A percentile compares a stretch with the other conserved stretches of the same genome.
These are phyloP conservation scores for Heracleum sosnowskyi DNA, from an alignment of 129 eudicot genomes.

Conservation along the genomic window DNA sequence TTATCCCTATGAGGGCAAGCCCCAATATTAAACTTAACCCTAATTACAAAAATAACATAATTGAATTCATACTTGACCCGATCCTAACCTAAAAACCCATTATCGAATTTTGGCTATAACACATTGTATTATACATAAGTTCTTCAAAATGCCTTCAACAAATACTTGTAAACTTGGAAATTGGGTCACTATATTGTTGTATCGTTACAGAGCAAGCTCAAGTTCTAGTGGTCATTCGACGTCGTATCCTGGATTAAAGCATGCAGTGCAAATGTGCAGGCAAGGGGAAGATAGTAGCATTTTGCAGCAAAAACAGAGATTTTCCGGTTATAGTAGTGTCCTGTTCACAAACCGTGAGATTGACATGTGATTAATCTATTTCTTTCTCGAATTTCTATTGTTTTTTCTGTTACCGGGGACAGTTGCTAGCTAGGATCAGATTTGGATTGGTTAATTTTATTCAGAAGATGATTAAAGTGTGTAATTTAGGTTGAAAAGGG, in stretches of 20 bases:
- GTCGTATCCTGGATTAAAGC: background rate
- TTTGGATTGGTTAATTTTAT: background rate
- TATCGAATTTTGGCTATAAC: no score
- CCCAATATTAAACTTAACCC: no score
- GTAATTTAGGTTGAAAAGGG: background rate
- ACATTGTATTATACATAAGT: no score
- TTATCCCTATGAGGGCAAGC: no score
- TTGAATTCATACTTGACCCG: no score
- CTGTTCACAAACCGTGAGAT: background rate
- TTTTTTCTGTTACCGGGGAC: background rate
- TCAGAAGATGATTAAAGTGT: background rate
- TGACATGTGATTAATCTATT: background rate
- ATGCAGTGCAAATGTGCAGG: background rate
- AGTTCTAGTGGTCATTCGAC: background rate
- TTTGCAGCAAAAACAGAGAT: background rate
- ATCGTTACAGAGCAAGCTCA: background rate
- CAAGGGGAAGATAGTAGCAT: background rate
- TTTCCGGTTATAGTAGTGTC: background rate
- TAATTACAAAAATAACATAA: no score
- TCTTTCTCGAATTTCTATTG: background rate
- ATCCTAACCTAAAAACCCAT: no score
- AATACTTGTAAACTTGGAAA: slow-evolving; percentile 9
- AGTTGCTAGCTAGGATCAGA: background rate
- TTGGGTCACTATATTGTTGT: background rate
- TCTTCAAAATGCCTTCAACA: slow-evolving; percentile 13